Evolutionary conservation across 2,329 filamentous ascomycete genomes (phyloP).

Genomic region (Cytospora chrysosperma): DNA sequence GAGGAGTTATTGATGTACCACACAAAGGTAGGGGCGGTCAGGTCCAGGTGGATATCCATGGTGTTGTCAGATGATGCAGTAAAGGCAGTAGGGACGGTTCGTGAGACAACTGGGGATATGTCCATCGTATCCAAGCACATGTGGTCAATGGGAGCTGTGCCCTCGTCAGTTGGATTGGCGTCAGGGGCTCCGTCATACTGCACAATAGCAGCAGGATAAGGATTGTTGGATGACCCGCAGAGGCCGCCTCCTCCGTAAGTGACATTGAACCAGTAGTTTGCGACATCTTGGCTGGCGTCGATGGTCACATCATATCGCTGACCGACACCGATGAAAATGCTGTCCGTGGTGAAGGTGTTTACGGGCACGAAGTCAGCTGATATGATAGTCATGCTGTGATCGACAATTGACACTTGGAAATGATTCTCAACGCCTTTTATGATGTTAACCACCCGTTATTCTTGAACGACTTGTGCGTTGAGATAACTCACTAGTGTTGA

Average conservation of each 20-base stretch:
- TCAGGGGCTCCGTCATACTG: slow-evolving; percentile 37
- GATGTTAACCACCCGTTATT: background rate
- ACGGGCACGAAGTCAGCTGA: slow-evolving; percentile 52
- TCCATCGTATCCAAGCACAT: slow-evolving; percentile 36
- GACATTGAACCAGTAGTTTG: slow-evolving; percentile 43
- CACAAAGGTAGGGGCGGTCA: slow-evolving; percentile 27
- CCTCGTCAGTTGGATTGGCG: slow-evolving; percentile 32
- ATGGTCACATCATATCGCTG: slow-evolving; percentile 50
- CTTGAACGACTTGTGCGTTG: no score
- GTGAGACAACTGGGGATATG: slow-evolving; percentile 36
- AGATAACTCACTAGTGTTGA: slow-evolving; percentile 41
- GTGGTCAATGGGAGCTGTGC: slow-evolving; percentile 27
- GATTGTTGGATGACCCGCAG: slow-evolving; percentile 36
- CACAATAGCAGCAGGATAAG: slow-evolving; percentile 39
- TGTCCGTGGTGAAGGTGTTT: slow-evolving; percentile 46
- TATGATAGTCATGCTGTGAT: slow-evolving; percentile 51
- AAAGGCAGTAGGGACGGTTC: slow-evolving; percentile 32
- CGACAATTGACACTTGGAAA: slow-evolving; percentile 43
- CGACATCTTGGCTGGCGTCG: slow-evolving; percentile 36
- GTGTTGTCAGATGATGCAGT: slow-evolving; percentile 29
- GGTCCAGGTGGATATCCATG: slow-evolving; percentile 28
- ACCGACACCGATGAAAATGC: slow-evolving; percentile 51
- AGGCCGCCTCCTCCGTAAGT: slow-evolving; percentile 30
- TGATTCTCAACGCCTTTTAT: slow-evolving; percentile 19
- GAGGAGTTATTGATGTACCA: slow-evolving; percentile 37